Base-by-base conservation (phyloP, 2,329 filamentous ascomycete species). In the Neodidymelliopsis sp. region DNA sequence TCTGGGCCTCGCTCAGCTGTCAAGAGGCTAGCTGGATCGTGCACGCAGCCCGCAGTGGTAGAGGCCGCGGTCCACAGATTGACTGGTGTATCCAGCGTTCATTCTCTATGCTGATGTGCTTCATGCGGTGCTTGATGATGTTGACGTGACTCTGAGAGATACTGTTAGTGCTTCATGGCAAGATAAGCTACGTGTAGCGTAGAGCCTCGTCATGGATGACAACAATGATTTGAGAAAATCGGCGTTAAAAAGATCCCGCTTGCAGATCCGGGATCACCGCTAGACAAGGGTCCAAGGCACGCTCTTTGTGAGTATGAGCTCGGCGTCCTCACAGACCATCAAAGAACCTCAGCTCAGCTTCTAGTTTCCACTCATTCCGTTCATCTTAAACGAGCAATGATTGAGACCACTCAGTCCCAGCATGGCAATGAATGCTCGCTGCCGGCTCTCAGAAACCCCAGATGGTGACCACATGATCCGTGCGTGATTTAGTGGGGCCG, bases 1-100 rank as follows among this genome's bases (percentile, higher is more conserved):
- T 45, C 42, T 40, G 46, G 52, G 55, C 35, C 47, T 54, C 42
- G 41, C 38, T 50, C 47, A 57, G 44, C 58, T 55, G 33, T 42
- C 59, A 49, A 31, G 39, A 56, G 56, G 47, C 47, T 50, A 50
- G 47, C 47, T 50, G 40, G 40, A 45, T 50, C 36, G 40, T 45
- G 40, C 47, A 35, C 47, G 16, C 30, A 22, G 29, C 34, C 23
- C 19, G 29, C 28, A 40, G 45, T 23, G 16, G 25, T 39, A 43
- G 30, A 54, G 48, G 22, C n/a, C 23, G 37, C 53, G 25, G 29
- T 6, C 38, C 24, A 34, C 22, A 19, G 37, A 13, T 16, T 41
- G 47, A 30, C 36, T 45, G 35, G 34, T 27, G 18, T 29, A 10
- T 28, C 49, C 43, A 47, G 33, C 33, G 28, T 24, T 30, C 38